Base-by-base conservation (phyloP, 1,284 basidiomycete species). In the Cryptococcus sp. region DNA sequence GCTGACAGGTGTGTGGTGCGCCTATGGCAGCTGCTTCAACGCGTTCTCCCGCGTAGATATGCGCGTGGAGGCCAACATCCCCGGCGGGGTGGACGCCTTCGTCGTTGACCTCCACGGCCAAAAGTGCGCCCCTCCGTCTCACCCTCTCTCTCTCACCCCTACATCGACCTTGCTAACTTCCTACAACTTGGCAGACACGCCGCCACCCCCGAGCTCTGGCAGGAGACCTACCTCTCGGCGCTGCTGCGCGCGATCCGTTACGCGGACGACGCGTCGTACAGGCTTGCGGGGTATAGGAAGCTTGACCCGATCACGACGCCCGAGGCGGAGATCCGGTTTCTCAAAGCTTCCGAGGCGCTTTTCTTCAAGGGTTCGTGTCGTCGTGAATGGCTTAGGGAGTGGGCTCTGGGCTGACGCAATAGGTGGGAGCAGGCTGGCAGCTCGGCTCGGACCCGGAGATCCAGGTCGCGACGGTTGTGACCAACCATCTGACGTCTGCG, bases 391-490 rank as follows among this genome's bases (percentile, higher is more conserved):
- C 13, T 1, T 18, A 1, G 7, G 39, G n/a, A 40, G 28, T 36
- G 35, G 36, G 36, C 13, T 7, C 18, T 40, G 28, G 16, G 39
- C 50, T 42, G 45, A 57, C 35, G 39, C 16, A 3, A 15, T 43
- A 16, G 21, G 50, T 62, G 46, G 61, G 24, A 11, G 0, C 61
- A 91, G 91, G 95, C 33, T 98, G 95, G 96, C 94, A 97, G 75
- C 88, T 98, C 1, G 95, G 95, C 3, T 97, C 93, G 0, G 95
- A 98, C 66, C 95, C 95, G 0, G 96, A 98, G 77, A 94, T 98
- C 37, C 96, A 98, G 74, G 95, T 98, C 20, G 95, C 95, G 0
- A 97, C 94, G 0, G 83, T 94, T n/a, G 91, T 97, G 5, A 93
- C 91, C 38, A 98, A 98, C 74, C 95, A 98, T 73, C 82, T 98